A percentile compares a stretch with the other conserved stretches of the same genome.
These are phyloP conservation scores for Oxyria digyna DNA, from an alignment of 148 eudicot species.

Conservation along the genomic window DNA sequence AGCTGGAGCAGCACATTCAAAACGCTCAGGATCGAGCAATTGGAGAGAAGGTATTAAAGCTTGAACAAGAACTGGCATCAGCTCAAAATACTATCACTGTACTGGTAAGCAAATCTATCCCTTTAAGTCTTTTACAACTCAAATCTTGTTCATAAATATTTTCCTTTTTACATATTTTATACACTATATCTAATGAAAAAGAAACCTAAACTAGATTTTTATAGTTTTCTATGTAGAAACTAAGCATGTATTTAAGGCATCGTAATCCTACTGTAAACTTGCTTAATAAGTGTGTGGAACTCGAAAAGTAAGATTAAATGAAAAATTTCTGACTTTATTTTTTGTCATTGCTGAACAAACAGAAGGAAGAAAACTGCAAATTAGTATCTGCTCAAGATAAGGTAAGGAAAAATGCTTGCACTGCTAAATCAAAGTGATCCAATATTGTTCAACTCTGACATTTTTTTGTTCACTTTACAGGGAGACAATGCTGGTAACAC, in stretches of 20 bases:
- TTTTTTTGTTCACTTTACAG: neutral
- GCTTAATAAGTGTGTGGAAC: no score
- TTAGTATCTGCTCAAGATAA: constrained; percentile 48
- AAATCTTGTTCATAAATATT: no score
- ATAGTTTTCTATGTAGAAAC: no score
- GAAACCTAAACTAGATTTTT: no score
- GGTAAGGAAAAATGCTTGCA: no score
- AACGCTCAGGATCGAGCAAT: constrained; percentile 19
- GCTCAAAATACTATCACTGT: constrained; percentile 19
- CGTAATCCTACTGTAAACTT: no score
- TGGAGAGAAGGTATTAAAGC: constrained; percentile 21
- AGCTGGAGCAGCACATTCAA: constrained; percentile 21
- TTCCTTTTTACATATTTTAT: no score
- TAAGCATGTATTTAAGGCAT: no score
- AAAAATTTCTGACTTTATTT: neutral
- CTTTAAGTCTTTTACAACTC: no score
- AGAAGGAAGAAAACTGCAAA: constrained; percentile 48
- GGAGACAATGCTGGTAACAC: constrained; percentile 3
- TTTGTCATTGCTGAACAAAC: constrained; percentile 16
- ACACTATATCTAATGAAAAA: no score
- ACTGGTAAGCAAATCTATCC: constrained; percentile 18
- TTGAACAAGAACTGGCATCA: constrained; percentile 28
- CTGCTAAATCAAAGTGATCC: neutral
- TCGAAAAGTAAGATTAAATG: neutral
- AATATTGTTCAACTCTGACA: neutral